Percentiles rank a stretch among this genome's conserved stretches.
Evolutionary conservation across 179 eudicot genomes (phyloP).

Genomic region (Silene noctiflora): DNA sequence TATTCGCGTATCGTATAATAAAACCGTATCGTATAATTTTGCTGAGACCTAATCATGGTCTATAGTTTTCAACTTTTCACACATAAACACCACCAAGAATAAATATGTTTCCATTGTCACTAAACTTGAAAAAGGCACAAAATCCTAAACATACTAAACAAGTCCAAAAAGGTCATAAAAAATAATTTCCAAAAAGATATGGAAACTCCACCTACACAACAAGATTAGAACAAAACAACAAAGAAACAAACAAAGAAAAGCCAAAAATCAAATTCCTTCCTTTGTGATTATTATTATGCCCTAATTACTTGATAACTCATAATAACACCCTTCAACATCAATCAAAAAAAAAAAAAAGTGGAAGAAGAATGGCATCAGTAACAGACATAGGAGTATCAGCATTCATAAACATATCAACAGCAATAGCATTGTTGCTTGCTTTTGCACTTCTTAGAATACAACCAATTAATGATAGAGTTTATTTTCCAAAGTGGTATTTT

Average conservation of each 20-base stretch:
- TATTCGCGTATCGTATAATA: too few relatives aligned
- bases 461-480: conserved; percentile 72
- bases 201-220: neutral
- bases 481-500: conserved; percentile 67
- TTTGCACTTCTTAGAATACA: conserved; percentile 73
- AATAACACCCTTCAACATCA: neutral
- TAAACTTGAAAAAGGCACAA: neutral
- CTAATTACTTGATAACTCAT: neutral
- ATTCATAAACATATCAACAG: conserved; percentile 51
- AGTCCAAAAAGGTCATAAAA: neutral
- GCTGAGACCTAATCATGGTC: too few relatives aligned
- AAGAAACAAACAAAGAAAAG: neutral
- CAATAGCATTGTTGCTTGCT: conserved; percentile 65
- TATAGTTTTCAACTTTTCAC: neutral
- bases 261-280: conserved; percentile 21
- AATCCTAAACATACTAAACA: neutral
- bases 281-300: neutral
- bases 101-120: neutral
- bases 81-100: neutral
- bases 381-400: conserved; percentile 80
- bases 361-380: conserved; percentile 50
- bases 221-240: neutral
- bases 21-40: too few relatives aligned
- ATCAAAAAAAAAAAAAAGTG: neutral
- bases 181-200: neutral